Evolutionary conservation across 805 yeast genomes (phyloP), one percentile per base, ranked within the genome.

Genomic region (Tetrapisispora pingtungensis): DNA sequence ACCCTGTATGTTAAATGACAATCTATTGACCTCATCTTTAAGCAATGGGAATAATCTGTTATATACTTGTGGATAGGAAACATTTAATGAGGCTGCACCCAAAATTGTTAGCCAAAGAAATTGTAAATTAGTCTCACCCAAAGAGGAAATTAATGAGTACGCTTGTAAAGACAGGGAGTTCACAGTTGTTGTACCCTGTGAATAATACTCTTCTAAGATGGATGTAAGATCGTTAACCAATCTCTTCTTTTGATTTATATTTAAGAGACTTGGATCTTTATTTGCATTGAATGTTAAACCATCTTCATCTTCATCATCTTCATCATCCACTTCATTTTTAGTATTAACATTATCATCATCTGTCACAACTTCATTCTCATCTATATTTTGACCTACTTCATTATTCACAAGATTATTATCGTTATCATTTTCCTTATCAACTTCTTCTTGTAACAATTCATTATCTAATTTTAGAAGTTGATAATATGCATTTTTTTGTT

Each of bases 61-160:
- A 61, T 87, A 88, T 0, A 89, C 80, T 44, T 75, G 78, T 2
- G 95, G 90, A 51, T 80, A 79, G 48, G 76, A 75, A 14, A 73
- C 70, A 53, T 84, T 90, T 35, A 88, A 64, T 0, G 97, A 83
- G 0, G 93, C 79, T 0, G 94, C 80, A 1, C 98, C 98, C 12
- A 90, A 75, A 2, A 93, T 81, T 0, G 96, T 73, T 3, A 88
- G 69, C 99, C 99, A 93, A 38, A 94, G 66, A 52, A 71, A 78
- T 26, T 69, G 67, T n/a, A 68, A 58, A 36, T 71, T 71, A 1
- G 95, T 83, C 57, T 88, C 95, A 40, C 96, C 97, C 39, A 90
- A 76, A 14, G 80, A 69, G 0, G 96, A 77, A 19, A 89, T 61
- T 42, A 93, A 67, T 1, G 95, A 79, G 62, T 93, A 93, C 3